Conservation (phyloP, 2,329 filamentous ascomycete genomes). For the Pseudopyrenochaeta lycopersici region DNA sequence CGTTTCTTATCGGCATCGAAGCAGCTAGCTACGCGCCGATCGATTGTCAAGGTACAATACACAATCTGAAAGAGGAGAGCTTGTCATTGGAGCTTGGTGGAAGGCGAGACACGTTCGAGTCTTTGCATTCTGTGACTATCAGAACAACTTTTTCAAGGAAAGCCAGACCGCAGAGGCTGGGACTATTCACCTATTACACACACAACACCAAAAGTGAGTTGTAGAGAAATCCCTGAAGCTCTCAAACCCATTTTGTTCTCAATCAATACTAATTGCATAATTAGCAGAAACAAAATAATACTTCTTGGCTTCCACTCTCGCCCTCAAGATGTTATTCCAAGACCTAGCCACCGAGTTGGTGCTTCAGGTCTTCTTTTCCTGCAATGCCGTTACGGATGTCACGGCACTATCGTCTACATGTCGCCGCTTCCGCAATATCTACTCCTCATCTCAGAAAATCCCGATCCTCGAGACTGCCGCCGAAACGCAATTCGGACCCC, state of each 20-base stretch:
- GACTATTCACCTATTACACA: no score
- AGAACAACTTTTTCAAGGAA: no score
- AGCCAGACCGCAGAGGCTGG: no score
- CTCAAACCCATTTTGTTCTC: neutral
- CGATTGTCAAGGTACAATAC: conserved; percentile 13
- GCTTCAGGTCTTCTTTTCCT: conserved; percentile 64
- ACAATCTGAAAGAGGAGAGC: conserved; percentile 10
- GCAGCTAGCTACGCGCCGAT: conserved; percentile 38
- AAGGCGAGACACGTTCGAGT: neutral
- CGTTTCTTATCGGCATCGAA: conserved; percentile 38
- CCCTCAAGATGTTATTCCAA: conserved; percentile 62
- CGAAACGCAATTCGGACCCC: conserved; percentile 65
- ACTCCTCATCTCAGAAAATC: conserved; percentile 62
- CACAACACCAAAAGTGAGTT: conserved; percentile 14
- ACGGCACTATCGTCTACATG: conserved; percentile 64
- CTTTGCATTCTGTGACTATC: neutral
- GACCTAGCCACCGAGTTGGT: conserved; percentile 67
- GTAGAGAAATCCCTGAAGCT: neutral
- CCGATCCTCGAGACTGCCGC: conserved; percentile 63
- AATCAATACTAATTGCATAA: conserved; percentile 4
- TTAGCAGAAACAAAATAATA: neutral
- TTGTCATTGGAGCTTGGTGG: neutral
- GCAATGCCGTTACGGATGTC: conserved; percentile 62
- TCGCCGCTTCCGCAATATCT: conserved; percentile 63
- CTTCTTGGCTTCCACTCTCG: neutral